These are phyloP conservation scores for Kluyveromyces wickerhamii DNA, from an alignment of 805 yeast genomes.

Conservation along the genomic window DNA sequence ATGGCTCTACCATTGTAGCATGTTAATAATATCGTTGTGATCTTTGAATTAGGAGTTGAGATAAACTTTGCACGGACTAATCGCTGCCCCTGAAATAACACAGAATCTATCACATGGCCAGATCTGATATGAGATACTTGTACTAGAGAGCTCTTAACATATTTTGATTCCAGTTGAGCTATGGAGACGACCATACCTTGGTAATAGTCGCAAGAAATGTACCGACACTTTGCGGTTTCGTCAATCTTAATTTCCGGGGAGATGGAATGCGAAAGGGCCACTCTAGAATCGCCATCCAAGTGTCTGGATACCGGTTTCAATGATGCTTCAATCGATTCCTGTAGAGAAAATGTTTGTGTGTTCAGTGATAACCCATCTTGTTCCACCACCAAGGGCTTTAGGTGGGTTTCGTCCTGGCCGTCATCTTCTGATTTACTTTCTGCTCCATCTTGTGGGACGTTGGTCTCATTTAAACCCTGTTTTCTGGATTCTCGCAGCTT, in stretches of 20 bases:
- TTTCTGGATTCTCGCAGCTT: too few relatives aligned
- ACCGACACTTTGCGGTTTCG: too few relatives aligned
- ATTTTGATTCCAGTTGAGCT: neutral
- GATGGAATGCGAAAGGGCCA: neutral
- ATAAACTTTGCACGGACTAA: constrained; percentile 14
- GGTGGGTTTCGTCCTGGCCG: neutral
- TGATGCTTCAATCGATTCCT: constrained; percentile 1
- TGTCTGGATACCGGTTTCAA: neutral
- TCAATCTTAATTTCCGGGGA: neutral
- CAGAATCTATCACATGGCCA: constrained; percentile 14
- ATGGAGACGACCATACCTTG: constrained; percentile 1
- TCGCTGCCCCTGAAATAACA: constrained; percentile 18
- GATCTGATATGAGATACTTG: constrained; percentile 5
- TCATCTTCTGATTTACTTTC: neutral
- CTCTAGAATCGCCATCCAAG: neutral
- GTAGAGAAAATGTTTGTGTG: constrained; percentile 4
- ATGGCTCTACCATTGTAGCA: constrained; percentile 20
- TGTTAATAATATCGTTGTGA: constrained; percentile 15
- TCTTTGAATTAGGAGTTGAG: constrained; percentile 10
- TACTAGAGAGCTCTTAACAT: constrained; percentile 2
- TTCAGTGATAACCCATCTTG: neutral
- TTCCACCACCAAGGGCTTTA: neutral
- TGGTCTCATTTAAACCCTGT: neutral
- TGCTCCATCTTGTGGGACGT: neutral
- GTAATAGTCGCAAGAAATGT: neutral